Base-by-base conservation (phyloP, 2,329 filamentous ascomycete genomes). In the Mollisiaceae sp. region DNA sequence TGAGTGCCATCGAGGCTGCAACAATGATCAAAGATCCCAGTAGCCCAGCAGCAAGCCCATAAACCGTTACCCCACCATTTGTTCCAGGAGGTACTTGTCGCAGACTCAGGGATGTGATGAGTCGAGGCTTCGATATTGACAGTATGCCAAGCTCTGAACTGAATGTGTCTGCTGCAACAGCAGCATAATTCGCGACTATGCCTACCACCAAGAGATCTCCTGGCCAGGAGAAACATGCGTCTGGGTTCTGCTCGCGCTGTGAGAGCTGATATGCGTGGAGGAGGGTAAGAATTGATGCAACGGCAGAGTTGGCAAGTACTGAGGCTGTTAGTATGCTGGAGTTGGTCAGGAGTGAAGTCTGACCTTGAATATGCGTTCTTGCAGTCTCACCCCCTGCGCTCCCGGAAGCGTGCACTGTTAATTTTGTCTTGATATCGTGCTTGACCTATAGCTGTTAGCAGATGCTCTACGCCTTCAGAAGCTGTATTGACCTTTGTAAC, bases 121-220 rank as follows among this genome's bases (percentile, higher is more conserved):
- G 86, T 41, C 94, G 88, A 9, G 95, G 95, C 54, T 86, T 81
- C 27, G 85, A 85, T 65, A 84, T 86, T 8, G 94, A 91, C 14
- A 99, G 83, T 64, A 99, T 99, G 15, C 95, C 95, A 22, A 99
- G 88, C 80, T 99, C 95, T 12, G 93, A 97, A 64, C 91, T 94
- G 77, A 97, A 95, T 0, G 95, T 99, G 77, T 99, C 95, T 59
- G 94, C 92, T 22, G 93, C 89, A 11, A 97, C 93, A 58, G 92
- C 92, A 32, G 93, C 94, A 75, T 99, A 99, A 80, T 97, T 94
- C 50, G 88, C 87, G 70, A 91, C 86, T 70, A 91, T 89, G 14
- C 89, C 89, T 22, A 90, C 75, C 12, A 89, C 80, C 4, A 90
- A 80, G 5, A 90, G 76, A 72, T 90, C 88, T 41, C 88, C 88